Percentiles rank a stretch among this genome's conserved stretches.
phyloP scores from a whole-genome alignment of 2,329 filamentous ascomycete genomes.

The Daldinia eschscholtzii region DNA sequence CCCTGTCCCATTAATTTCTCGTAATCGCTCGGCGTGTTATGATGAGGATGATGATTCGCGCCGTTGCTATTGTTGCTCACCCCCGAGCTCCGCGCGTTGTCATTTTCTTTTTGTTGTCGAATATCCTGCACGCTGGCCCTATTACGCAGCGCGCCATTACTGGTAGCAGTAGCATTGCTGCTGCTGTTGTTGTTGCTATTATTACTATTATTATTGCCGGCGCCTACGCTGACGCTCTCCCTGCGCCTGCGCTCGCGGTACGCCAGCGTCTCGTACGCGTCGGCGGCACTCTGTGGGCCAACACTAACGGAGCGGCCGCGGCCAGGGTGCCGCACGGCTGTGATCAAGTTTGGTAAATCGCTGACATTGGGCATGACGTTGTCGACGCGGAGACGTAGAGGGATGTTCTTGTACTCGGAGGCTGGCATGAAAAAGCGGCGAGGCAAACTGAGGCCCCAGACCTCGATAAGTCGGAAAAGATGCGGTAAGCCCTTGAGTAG shows the following conservation, averaged over 20 bases:
- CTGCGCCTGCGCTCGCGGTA: conserved; percentile 78
- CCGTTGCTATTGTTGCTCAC: not conserved
- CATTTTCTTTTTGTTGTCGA: not conserved
- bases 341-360: conserved; percentile 85
- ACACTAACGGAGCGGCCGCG: conserved; percentile 86
- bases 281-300: conserved; percentile 94
- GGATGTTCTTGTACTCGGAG: conserved; percentile 90
- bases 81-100: conserved; percentile 15
- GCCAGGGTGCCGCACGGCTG: conserved; percentile 82
- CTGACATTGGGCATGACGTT: conserved; percentile 92
- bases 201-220: not conserved
- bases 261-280: conserved; percentile 94
- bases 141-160: conserved; percentile 61
- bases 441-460: conserved; percentile 81
- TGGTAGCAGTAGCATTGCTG: not conserved
- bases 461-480: conserved; percentile 87
- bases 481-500: conserved; percentile 84
- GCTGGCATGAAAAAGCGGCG: conserved; percentile 92
- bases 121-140: conserved; percentile 61
- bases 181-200: conserved; percentile 57
- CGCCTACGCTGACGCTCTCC: conserved; percentile 61
- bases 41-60: not conserved
- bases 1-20: conserved; percentile 81
- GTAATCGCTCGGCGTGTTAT: conserved; percentile 67
- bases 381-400: conserved; percentile 75